Base-by-base conservation (phyloP, 2,329 filamentous ascomycete genomes). In the Metarhizium rileyi region DNA sequence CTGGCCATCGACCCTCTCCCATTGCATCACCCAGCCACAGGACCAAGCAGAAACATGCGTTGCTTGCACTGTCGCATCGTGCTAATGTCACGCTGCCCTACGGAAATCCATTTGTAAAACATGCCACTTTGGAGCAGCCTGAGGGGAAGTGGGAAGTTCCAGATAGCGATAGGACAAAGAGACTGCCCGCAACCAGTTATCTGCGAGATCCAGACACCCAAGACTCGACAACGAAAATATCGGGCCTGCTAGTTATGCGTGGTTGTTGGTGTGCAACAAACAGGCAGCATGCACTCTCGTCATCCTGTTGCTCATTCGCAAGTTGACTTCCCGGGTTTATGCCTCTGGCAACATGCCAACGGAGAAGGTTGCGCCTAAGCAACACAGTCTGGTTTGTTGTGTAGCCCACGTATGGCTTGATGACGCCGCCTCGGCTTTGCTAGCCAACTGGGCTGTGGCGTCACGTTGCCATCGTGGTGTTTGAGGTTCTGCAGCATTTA, bases 31-130 rank as follows among this genome's bases (percentile, higher is more conserved):
- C 26, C n/a, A 20, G 27, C 44, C 44, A 35, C 44, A 10, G n/a
- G 22, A 22, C 44, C 20, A 46, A 46, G 16, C 26, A 30, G 27
- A n/a, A 46, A 35, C 20, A 5, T 23, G 28, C 27, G n/a, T 6
- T 14, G n/a, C 28, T 36, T 16, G 28, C 28, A 26, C 28, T 36
- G 30, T 46, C 44, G 30, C 28, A 46, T 46, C 26, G 22, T 44
- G 8, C 43, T 44, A 36, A 46, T 46, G 44, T 46, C 44, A 46
- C 30, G 44, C 44, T 25, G 44, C 28, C 10, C 10, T 36, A 5
- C 4, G 10, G 38, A 12, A 14, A 20, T 22, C 5, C 38, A 42
- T 25, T 20, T 42, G 20, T 14, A n/a, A 14, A 42, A 42, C 35
- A 38, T n/a, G 10, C 12, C 30, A 12, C 30, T n/a, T 30, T 30